Evolutionary conservation across 2,329 filamentous ascomycete species (phyloP), one percentile per base, ranked within the genome.

Genomic region (Hirsutella rhossiliensis): DNA sequence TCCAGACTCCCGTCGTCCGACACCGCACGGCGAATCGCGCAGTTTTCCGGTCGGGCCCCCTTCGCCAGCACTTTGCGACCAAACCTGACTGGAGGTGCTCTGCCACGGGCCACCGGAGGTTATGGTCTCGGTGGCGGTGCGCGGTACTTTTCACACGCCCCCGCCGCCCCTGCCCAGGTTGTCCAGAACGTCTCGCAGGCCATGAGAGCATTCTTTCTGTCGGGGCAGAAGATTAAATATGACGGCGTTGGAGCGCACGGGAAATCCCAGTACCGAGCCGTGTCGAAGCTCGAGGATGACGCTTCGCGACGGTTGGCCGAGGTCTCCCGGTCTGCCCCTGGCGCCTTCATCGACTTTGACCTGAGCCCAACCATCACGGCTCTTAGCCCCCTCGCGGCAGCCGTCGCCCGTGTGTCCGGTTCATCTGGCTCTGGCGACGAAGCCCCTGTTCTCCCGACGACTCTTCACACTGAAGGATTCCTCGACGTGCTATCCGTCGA

Each of bases 171-270:
- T 34, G 87, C 89, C 1, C 87, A 97, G 61, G 87, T 97, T 40
- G 78, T 97, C 42, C 84, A 92, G 62, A 95, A 95, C 63, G 90
- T 96, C n/a, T 94, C 87, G 12, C 82, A 88, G 54, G 92, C 88
- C 5, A 82, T 97, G 56, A 80, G 92, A 43, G 89, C 88, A 12
- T 96, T 98, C 65, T 83, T 87, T 66, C 73, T 95, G n/a, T 88
- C 85, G 0, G 92, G 92, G 0, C 80, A 94, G 56, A 92, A 89
- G 61, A 82, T 84, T 11, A 84, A 85, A 46, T 96, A 89, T 54
- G 85, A 95, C 59, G 90, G 90, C 12, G 62, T 83, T 38, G 80
- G 82, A 44, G 64, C 76, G 15, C 78, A 74, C 11, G 89, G 89
- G 38, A 80, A 89, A 63, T 84, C 84, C 65, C 76, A 77, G 47